phyloP scores from a whole-genome alignment of 306 rosid genomes.

The Medicago truncatula region DNA sequence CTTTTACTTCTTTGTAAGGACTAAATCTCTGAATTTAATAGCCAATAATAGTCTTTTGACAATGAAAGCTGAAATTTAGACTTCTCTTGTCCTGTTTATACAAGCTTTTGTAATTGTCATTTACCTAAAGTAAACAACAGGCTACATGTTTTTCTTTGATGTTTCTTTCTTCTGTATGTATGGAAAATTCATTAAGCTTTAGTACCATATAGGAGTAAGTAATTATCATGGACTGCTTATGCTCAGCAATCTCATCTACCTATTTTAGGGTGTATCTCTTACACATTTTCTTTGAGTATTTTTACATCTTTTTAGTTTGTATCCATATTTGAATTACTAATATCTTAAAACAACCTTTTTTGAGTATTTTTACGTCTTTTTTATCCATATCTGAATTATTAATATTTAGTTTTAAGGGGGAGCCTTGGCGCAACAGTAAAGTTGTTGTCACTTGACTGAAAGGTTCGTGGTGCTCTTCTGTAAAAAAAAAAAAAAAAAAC shows the following conservation, averaged over 20 bases:
- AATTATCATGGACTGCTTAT: background rate
- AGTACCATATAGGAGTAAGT: background rate
- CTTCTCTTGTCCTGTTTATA: slow-evolving; percentile 16
- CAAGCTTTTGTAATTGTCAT: slow-evolving; percentile 26
- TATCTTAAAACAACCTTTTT: background rate
- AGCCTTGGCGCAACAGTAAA: too few relatives aligned
- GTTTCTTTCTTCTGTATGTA: slow-evolving; percentile 3
- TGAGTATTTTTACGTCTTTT: background rate
- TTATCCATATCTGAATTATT: background rate
- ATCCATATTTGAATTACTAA: background rate
- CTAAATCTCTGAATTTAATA: slow-evolving; percentile 8
- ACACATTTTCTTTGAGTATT: background rate
- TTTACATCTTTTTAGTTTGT: background rate
- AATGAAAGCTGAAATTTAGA: slow-evolving; percentile 19
- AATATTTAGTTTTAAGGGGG: background rate
- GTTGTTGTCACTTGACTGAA: too few relatives aligned
- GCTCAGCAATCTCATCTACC: slow-evolving; percentile 1
- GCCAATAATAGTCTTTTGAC: slow-evolving; percentile 19
- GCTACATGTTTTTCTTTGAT: slow-evolving; percentile 11
- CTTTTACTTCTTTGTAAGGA: slow-evolving; percentile 33
- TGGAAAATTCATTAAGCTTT: slow-evolving; percentile 3
- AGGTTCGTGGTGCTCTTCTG: too few relatives aligned
- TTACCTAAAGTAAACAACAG: slow-evolving; percentile 27
- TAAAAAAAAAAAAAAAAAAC: too few relatives aligned
- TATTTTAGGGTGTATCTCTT: background rate